These are phyloP conservation scores for Allantophomopsis lycopodina DNA, from an alignment of 2,329 filamentous ascomycete genomes.

Conservation along the genomic window DNA sequence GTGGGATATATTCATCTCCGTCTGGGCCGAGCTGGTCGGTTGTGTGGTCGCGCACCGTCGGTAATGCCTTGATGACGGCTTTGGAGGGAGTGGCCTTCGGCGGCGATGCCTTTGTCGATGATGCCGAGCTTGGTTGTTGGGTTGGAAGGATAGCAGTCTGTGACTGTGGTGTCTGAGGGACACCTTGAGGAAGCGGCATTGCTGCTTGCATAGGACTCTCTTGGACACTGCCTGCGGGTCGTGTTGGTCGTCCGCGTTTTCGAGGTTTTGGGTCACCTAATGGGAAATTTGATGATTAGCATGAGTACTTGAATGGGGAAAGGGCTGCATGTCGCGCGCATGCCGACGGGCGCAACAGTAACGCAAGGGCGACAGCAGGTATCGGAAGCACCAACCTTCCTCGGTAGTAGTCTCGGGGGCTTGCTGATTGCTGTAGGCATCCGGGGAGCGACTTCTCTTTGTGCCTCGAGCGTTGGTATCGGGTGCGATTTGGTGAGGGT, in stretches of 20 bases:
- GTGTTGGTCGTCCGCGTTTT: constrained; percentile 21
- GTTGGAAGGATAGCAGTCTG: constrained; percentile 15
- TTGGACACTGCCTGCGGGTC: constrained; percentile 31
- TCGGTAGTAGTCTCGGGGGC: too few relatives aligned
- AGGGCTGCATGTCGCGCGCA: constrained; percentile 13
- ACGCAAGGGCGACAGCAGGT: constrained; percentile 1
- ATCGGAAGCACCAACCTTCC: too few relatives aligned
- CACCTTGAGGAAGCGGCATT: constrained; percentile 37
- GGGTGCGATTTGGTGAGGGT: constrained; percentile 26
- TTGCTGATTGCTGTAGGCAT: constrained; percentile 37
- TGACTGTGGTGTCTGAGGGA: constrained; percentile 38
- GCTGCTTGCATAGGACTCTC: constrained; percentile 42
- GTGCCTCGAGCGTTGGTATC: constrained; percentile 49
- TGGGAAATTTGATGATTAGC: constrained; percentile 11
- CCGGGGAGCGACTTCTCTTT: constrained; percentile 68
- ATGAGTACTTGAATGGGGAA: constrained; percentile 4
- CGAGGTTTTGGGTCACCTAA: constrained; percentile 26
- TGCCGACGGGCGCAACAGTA: constrained; percentile 10
- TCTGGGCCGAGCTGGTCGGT: constrained; percentile 85
- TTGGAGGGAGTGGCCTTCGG: constrained; percentile 74
- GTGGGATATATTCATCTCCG: constrained; percentile 87
- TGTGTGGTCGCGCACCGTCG: constrained; percentile 92
- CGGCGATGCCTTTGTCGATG: constrained; percentile 41
- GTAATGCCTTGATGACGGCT: constrained; percentile 79
- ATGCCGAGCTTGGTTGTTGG: constrained; percentile 15